Evolutionary conservation across 2,329 filamentous ascomycete species (phyloP).

Genomic region (Fusarium humuli): DNA sequence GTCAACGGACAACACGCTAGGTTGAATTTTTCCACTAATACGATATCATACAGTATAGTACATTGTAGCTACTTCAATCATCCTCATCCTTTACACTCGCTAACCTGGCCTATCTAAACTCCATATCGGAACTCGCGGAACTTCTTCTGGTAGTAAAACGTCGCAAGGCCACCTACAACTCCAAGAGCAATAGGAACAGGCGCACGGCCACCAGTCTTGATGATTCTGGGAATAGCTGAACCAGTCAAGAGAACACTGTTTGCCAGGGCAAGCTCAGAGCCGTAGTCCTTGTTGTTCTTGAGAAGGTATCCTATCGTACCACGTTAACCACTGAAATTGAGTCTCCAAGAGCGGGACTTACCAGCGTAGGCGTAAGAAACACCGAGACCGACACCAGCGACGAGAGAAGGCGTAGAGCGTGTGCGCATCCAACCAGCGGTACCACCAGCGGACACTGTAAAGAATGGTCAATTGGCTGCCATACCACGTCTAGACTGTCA

Average conservation of each 20-base stretch:
- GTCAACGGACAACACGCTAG: background rate
- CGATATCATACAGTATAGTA: background rate
- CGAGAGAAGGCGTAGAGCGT: conserved; percentile 44
- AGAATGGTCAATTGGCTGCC: background rate
- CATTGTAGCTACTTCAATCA: fast-evolving
- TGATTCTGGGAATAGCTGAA: conserved; percentile 53
- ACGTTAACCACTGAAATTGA: too few species aligned
- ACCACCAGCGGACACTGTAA: conserved; percentile 42
- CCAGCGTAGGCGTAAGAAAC: conserved; percentile 45
- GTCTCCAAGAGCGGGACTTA: conserved; percentile 2
- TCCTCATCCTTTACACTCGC: too few species aligned
- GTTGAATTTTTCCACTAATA: background rate
- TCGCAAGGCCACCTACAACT: conserved; percentile 51
- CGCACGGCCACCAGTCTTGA: conserved; percentile 54
- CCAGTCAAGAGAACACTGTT: conserved; percentile 54
- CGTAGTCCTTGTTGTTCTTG: conserved; percentile 57
- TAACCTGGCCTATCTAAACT: conserved; percentile 42
- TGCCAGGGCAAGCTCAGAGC: conserved; percentile 55
- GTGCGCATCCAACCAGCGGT: conserved; percentile 44
- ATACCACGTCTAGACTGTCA: fast-evolving
- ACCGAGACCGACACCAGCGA: conserved; percentile 44
- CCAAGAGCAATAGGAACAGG: conserved; percentile 53
- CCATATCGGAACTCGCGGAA: conserved; percentile 55
- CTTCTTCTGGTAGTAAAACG: conserved; percentile 58
- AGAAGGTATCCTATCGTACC: conserved; percentile 49